These are phyloP conservation scores for Xerocomus spinulosus DNA, from an alignment of 768 basidiomycete genomes.

Conservation along the genomic window DNA sequence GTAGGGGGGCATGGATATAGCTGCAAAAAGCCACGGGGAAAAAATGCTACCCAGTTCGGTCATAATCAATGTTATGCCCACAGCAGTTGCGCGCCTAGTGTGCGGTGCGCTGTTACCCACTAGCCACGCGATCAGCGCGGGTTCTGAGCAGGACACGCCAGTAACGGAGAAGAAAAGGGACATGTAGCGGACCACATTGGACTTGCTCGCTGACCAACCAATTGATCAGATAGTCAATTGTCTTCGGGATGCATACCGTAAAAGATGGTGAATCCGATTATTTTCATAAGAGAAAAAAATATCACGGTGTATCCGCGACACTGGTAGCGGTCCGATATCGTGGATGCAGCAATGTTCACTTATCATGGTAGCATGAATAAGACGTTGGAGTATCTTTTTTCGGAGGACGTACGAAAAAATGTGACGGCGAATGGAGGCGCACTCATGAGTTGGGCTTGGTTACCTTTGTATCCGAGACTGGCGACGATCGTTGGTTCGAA, in stretches of 20 bases:
- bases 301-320: constrained; percentile 47
- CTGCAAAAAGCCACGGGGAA: constrained; percentile 54
- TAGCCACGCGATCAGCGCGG: constrained; percentile 52
- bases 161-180: constrained; percentile 54
- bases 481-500: constrained; percentile 71
- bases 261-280: constrained; percentile 24
- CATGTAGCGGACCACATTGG: constrained; percentile 44
- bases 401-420: constrained; percentile 37
- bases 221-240: not conserved
- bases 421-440: constrained; percentile 50
- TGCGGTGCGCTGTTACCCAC: constrained; percentile 59
- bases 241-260: not conserved
- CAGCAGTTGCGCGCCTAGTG: constrained; percentile 50
- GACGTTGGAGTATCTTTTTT: not conserved
- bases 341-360: constrained; percentile 39
- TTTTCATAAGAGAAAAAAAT: constrained; percentile 39
- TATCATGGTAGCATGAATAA: not conserved
- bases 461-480: constrained; percentile 50
- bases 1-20: constrained; percentile 43
- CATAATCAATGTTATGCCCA: constrained; percentile 52
- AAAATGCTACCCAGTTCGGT: constrained; percentile 57
- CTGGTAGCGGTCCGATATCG: constrained; percentile 49
- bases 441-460: constrained; percentile 55
- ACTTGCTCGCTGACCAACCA: constrained; percentile 18
- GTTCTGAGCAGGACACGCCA: constrained; percentile 45